phyloP scores from a whole-genome alignment of 805 yeast species.

The Metschnikowia vanudenii region DNA sequence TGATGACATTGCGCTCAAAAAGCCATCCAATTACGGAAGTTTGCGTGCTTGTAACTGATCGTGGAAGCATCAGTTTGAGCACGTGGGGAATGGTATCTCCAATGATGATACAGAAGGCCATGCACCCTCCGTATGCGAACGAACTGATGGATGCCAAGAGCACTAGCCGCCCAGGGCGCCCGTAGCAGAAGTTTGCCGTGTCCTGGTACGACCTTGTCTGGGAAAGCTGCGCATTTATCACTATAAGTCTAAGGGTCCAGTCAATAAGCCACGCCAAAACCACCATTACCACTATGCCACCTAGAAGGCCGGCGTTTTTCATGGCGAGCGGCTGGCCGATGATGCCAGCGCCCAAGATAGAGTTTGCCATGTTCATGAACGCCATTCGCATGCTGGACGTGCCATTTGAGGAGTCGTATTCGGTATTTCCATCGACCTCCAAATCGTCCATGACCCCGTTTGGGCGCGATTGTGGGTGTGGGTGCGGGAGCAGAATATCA shows the following conservation, averaged over 20 bases:
- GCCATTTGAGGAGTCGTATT: slow-evolving; percentile 20
- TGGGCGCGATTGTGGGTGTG: slow-evolving; percentile 24
- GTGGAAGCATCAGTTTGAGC: slow-evolving; percentile 60
- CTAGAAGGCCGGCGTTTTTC: slow-evolving; percentile 71
- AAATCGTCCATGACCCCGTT: slow-evolving; percentile 1
- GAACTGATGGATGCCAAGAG: slow-evolving; percentile 76
- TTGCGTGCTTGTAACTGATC: slow-evolving; percentile 29
- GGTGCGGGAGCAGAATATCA: not conserved
- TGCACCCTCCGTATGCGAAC: slow-evolving; percentile 91
- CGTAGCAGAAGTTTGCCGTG: slow-evolving; percentile 78
- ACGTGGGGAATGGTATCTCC: slow-evolving; percentile 97
- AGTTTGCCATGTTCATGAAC: slow-evolving; percentile 95
- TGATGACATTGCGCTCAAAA: slow-evolving; percentile 67
- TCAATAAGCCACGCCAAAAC: slow-evolving; percentile 71
- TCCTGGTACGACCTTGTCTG: slow-evolving; percentile 81
- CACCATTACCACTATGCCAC: slow-evolving; percentile 64
- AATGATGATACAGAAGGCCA: slow-evolving; percentile 90
- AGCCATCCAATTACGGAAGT: slow-evolving; percentile 45
- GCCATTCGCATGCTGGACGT: slow-evolving; percentile 68
- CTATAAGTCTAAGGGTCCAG: slow-evolving; percentile 81
- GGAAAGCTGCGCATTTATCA: slow-evolving; percentile 74
- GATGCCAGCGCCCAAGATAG: slow-evolving; percentile 93
- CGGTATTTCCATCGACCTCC: slow-evolving; percentile 7
- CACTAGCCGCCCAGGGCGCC: slow-evolving; percentile 62
- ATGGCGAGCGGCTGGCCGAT: slow-evolving; percentile 93